phyloP scores from a whole-genome alignment of 768 basidiomycete genomes.

The Macrocybe gigantea region DNA sequence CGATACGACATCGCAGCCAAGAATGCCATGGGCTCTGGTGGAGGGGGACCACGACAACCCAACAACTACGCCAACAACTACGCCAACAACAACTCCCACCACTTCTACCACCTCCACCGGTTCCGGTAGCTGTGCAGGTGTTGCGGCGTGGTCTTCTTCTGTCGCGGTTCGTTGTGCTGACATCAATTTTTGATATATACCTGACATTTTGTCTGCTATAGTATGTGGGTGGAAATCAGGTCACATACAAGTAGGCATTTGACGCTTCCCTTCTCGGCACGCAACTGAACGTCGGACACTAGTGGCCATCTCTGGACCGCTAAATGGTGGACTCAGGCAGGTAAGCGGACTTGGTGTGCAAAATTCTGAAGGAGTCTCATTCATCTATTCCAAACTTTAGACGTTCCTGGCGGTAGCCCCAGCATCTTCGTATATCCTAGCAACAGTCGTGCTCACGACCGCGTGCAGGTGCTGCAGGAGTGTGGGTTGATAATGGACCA shows the following conservation, averaged over 20 bases:
- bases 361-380: background rate
- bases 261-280: background rate
- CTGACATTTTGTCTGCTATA: conserved; percentile 9
- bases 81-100: conserved; percentile 2
- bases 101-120: conserved; percentile 7
- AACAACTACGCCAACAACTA: conserved; percentile 4
- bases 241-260: conserved; percentile 30
- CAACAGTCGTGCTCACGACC: background rate
- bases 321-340: conserved; percentile 40
- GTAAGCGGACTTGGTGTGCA: conserved; percentile 11
- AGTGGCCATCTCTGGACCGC: conserved; percentile 48
- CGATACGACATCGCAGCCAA: conserved; percentile 38
- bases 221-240: conserved; percentile 38
- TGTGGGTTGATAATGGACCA: conserved; percentile 28
- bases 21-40: conserved; percentile 14
- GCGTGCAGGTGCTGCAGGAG: conserved; percentile 20
- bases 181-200: background rate
- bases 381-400: conserved; percentile 4
- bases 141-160: conserved; percentile 32
- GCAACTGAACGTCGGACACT: background rate
- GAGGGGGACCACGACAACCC: conserved; percentile 13
- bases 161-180: conserved; percentile 26
- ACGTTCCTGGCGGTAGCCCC: conserved; percentile 24
- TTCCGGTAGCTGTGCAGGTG: conserved; percentile 31
- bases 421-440: background rate